phyloP scores from a whole-genome alignment of 2,329 filamentous ascomycete species.

The Pseudogymnoascus sp. region DNA sequence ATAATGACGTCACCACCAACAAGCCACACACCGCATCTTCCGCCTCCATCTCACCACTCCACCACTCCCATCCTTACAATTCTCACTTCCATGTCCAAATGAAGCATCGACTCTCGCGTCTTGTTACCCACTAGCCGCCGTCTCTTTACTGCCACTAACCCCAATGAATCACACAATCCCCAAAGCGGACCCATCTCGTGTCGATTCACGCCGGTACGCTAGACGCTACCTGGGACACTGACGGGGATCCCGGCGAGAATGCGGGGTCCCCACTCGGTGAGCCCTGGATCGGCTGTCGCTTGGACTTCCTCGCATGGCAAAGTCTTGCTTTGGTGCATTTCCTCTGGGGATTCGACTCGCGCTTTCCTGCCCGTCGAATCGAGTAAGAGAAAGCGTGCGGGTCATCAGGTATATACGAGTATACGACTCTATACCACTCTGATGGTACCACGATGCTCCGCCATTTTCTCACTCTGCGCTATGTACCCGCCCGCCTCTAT shows the following conservation, averaged over 20 bases:
- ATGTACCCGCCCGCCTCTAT: neutral
- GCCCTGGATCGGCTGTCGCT: neutral
- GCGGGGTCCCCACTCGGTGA: neutral
- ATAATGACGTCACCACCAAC: neutral
- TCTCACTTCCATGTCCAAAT: neutral
- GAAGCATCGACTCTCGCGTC: neutral
- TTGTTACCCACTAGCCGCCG: neutral
- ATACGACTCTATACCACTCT: neutral
- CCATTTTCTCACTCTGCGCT: neutral
- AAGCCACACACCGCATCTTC: neutral
- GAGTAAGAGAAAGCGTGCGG: neutral
- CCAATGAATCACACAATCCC: neutral
- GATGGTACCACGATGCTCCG: neutral
- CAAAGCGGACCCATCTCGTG: neutral
- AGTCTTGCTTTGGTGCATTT: neutral
- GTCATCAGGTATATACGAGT: neutral
- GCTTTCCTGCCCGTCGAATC: neutral
- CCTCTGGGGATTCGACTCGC: neutral
- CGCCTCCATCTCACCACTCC: neutral
- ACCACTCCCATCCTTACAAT: neutral
- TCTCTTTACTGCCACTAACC: neutral
- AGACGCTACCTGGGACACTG: neutral
- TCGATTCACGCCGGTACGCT: neutral
- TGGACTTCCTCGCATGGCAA: neutral
- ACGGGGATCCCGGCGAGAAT: neutral